Base-by-base conservation (phyloP, 768 basidiomycete genomes). In the Tremella yokohamensis region DNA sequence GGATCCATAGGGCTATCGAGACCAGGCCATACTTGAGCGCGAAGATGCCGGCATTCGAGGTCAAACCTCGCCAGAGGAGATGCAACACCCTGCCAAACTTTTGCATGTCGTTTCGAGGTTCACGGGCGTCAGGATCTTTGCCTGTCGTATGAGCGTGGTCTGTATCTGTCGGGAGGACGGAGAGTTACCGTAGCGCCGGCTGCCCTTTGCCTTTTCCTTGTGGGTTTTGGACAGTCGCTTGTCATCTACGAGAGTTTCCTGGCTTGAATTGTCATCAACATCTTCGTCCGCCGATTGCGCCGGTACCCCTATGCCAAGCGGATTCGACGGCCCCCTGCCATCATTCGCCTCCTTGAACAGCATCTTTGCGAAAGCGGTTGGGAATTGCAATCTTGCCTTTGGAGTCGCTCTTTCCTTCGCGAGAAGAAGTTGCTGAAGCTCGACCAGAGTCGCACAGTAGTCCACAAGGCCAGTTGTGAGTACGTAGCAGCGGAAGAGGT, bases 1-100 rank as follows among this genome's bases (percentile, higher is more conserved):
- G 83, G 0, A 84, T 69, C 83, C 82, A 84, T 1, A 84, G 69
- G 0, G 79, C 80, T 39, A 85, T 67, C 0, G 81, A 80, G 11
- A 83, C 63, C 7, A 83, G 34, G 0, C 78, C 79, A 58, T 82
- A 82, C 70, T 83, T 81, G 65, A 84, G 78, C 0, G 81, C 79
- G 60, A 83, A 85, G 74, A 79, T 49, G 3, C 76, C 82, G 56
- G 81, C 77, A 0, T 81, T 70, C 0, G 80, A 80, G 26, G 71
- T 74, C 0, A 76, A 65, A 79, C 82, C 83, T 18, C 74, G 64
- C 63, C 79, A 80, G 13, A 76, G 12, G 1, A 38, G 20, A 53
- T 80, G 77, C 1, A 83, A 3, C 1, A 49, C 34, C 50, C 79
- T 67, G 61, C 79, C 78, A 2, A 80, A 53, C 40, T 68, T 70